phyloP scores from a whole-genome alignment of 148 eudicot genomes.

The Diospyros kaki region DNA sequence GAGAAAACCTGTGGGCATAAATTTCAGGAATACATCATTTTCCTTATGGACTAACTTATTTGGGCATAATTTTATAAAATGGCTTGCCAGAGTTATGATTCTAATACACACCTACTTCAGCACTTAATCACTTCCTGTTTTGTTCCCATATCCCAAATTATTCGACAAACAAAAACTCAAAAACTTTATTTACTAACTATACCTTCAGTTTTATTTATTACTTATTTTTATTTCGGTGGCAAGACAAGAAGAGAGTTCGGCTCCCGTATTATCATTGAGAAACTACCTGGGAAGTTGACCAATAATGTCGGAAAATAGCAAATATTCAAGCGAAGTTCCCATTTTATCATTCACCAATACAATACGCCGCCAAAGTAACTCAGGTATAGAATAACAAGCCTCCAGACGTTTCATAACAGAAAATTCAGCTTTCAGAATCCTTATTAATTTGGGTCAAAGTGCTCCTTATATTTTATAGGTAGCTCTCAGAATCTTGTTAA shows the following conservation, averaged over 20 bases:
- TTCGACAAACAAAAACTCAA: too few relatives aligned
- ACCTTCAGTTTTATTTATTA: too few relatives aligned
- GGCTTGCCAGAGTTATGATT: not conserved
- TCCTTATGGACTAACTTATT: not conserved
- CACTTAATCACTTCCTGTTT: not conserved
- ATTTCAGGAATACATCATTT: not conserved
- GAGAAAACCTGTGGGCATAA: not conserved
- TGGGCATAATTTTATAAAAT: not conserved
- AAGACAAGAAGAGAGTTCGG: not conserved
- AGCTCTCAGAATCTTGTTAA: too few relatives aligned
- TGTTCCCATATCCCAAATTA: not conserved
- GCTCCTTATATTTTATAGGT: too few relatives aligned
- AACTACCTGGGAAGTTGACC: not conserved
- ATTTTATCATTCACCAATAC: not conserved
- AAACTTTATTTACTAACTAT: too few relatives aligned
- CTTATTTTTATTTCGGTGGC: too few relatives aligned
- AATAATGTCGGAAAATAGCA: not conserved
- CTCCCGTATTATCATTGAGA: not conserved
- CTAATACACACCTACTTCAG: not conserved
- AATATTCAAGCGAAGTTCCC: not conserved
- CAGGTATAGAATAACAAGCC: not conserved
- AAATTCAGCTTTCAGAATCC: too few relatives aligned
- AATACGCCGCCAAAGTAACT: not conserved
- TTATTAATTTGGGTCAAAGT: too few relatives aligned
- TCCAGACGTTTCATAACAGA: not conserved